Percentiles rank a stretch among this genome's conserved stretches.
These are phyloP conservation scores for Boletus smithii DNA, from an alignment of 1,284 basidiomycete genomes.

Conservation along the genomic window DNA sequence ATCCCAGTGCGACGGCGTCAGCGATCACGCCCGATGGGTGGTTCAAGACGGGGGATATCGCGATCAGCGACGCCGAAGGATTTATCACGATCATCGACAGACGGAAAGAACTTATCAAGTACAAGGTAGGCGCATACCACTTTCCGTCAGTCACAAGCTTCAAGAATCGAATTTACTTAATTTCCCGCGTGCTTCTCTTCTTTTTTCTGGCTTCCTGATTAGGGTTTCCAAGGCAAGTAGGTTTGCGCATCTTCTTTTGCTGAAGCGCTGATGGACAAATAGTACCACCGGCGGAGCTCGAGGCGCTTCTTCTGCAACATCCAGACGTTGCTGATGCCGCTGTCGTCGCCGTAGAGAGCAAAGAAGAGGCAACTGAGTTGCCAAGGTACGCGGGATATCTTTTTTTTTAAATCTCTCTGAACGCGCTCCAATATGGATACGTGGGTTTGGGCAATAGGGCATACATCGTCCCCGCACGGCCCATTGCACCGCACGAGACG, in stretches of 20 bases:
- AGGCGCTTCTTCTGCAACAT: slow-evolving; percentile 69
- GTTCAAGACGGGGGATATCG: slow-evolving; percentile 86
- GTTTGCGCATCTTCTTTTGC: slow-evolving; percentile 20
- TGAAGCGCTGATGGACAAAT: neutral
- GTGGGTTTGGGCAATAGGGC: slow-evolving; percentile 42
- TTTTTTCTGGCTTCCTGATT: neutral
- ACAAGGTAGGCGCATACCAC: slow-evolving; percentile 48
- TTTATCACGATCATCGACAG: slow-evolving; percentile 66
- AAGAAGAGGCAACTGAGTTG: slow-evolving; percentile 68
- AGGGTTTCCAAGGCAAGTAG: slow-evolving; percentile 59
- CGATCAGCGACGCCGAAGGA: slow-evolving; percentile 58
- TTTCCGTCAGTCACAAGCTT: neutral
- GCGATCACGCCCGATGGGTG: slow-evolving; percentile 71
- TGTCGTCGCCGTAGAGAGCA: slow-evolving; percentile 66
- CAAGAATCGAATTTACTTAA: neutral
- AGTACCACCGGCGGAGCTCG: slow-evolving; percentile 85
- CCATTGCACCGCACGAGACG: slow-evolving; percentile 33
- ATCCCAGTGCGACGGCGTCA: slow-evolving; percentile 59
- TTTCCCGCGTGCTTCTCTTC: neutral
- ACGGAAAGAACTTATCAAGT: slow-evolving; percentile 83
- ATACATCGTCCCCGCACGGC: slow-evolving; percentile 52
- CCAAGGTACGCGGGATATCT: slow-evolving; percentile 48
- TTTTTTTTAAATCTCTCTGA: neutral
- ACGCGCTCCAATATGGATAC: neutral
- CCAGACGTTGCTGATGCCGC: slow-evolving; percentile 69